Conservation (phyloP, 495 filamentous ascomycete genomes). For the Penicillium arizonense region DNA sequence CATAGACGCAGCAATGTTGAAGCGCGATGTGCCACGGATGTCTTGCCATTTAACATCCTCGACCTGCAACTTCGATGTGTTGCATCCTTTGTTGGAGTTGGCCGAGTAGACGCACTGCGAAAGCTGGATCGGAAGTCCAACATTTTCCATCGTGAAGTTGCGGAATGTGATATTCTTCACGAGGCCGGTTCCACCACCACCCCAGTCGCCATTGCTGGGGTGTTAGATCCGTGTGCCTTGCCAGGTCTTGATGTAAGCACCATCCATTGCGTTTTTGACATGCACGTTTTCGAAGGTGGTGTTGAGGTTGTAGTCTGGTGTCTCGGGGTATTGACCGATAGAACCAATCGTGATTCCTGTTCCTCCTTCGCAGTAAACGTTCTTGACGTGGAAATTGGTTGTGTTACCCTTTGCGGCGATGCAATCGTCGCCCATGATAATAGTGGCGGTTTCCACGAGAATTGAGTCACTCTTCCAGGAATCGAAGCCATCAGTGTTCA, state of each 20-base stretch:
- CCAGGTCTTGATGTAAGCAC: conserved; percentile 58
- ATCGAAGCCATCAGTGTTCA: conserved; percentile 41
- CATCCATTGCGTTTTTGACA: conserved; percentile 42
- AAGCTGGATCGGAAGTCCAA: conserved; percentile 57
- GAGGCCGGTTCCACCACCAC: conserved; percentile 29
- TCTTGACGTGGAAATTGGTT: conserved; percentile 33
- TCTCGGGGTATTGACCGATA: conserved; percentile 40
- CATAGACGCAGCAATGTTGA: conserved; percentile 53
- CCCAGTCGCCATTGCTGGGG: conserved; percentile 32
- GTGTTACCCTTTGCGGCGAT: conserved; percentile 41
- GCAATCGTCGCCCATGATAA: conserved; percentile 39
- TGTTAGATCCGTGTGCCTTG: conserved; percentile 28
- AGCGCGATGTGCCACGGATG: conserved; percentile 52
- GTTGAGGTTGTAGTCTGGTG: conserved; percentile 24
- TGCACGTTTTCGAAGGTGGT: conserved; percentile 22
- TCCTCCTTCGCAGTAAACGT: conserved; percentile 29
- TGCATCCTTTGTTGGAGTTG: conserved; percentile 38
- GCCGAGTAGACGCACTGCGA: conserved; percentile 56
- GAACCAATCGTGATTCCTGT: conserved; percentile 40
- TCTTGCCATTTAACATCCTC: conserved; percentile 53
- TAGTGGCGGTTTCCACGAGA: conserved; percentile 27
- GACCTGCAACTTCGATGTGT: conserved; percentile 46
- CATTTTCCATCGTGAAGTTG: conserved; percentile 45
- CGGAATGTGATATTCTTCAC: conserved; percentile 51
- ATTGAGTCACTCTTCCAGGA: conserved; percentile 32